Evolutionary conservation across 257 asterid species (phyloP).

Genomic region (Sherardia arvensis): DNA sequence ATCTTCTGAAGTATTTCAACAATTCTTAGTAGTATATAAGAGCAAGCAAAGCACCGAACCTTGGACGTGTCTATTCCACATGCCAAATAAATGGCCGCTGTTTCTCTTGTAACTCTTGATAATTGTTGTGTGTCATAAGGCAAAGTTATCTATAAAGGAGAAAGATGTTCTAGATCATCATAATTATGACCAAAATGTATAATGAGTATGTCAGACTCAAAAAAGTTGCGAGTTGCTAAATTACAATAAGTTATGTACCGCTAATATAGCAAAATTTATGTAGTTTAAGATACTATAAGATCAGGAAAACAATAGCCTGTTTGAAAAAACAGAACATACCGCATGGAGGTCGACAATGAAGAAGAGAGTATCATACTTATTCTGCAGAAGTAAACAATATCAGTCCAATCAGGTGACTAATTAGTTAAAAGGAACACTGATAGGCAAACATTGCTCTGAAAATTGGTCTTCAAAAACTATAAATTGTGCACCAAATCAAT

Average conservation of each 20-base stretch:
- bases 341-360: constrained; percentile 99
- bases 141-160: constrained; percentile 63
- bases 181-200: not conserved
- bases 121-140: constrained; percentile 71
- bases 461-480: not conserved
- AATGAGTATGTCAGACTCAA: not conserved
- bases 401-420: constrained; percentile 4
- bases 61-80: constrained; percentile 87
- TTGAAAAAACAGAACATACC: constrained; percentile 42
- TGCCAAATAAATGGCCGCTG: constrained; percentile 96
- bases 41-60: constrained; percentile 34
- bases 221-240: too few species aligned
- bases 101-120: constrained; percentile 75
- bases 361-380: constrained; percentile 74
- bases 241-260: not conserved
- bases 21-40: not conserved
- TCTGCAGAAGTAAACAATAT: constrained; percentile 52
- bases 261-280: not conserved
- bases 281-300: not conserved
- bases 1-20: not conserved
- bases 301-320: too few species aligned
- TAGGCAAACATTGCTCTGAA: not conserved
- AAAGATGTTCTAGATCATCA: not conserved
- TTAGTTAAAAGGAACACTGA: constrained; percentile 11
- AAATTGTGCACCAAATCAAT: not conserved